phyloP scores from a whole-genome alignment of 352 stramenopile genomes.

The Pythium coloratum region DNA sequence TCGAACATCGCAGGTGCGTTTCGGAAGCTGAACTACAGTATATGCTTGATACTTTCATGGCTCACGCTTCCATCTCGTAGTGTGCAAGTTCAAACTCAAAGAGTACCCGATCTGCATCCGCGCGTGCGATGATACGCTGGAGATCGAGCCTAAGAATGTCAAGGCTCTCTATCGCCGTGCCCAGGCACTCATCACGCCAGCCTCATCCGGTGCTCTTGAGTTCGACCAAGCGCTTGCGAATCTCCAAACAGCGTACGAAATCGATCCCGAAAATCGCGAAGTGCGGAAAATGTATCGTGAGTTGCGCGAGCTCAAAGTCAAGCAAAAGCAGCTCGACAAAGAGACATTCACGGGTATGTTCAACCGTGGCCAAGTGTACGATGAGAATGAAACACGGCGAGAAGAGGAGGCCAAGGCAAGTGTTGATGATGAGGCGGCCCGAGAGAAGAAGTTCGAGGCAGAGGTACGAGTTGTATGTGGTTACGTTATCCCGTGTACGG shows the following conservation, averaged over 20 bases:
- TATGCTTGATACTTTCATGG: background rate
- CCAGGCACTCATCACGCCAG: constrained; percentile 70
- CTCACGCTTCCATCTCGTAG: constrained; percentile 26
- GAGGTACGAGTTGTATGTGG: constrained; percentile 36
- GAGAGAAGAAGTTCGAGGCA: constrained; percentile 49
- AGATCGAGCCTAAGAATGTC: constrained; percentile 60
- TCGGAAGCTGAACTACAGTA: background rate
- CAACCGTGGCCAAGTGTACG: constrained; percentile 63
- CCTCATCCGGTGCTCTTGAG: constrained; percentile 72
- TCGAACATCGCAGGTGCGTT: constrained; percentile 72
- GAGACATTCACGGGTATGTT: constrained; percentile 87
- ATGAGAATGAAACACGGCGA: constrained; percentile 26
- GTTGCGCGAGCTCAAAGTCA: constrained; percentile 61
- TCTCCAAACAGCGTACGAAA: constrained; percentile 62
- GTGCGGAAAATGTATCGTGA: constrained; percentile 69
- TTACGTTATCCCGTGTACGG: too few species aligned
- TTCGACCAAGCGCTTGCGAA: constrained; percentile 75
- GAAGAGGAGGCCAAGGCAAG: constrained; percentile 7
- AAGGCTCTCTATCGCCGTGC: constrained; percentile 81
- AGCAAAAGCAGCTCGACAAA: constrained; percentile 67
- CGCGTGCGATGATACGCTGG: constrained; percentile 70
- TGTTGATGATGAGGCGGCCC: constrained; percentile 26
- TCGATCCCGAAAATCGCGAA: constrained; percentile 60
- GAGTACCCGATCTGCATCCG: constrained; percentile 59
- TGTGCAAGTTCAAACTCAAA: constrained; percentile 78